Conservation (phyloP, 805 yeast genomes). For the Naumovozyma castellii region DNA sequence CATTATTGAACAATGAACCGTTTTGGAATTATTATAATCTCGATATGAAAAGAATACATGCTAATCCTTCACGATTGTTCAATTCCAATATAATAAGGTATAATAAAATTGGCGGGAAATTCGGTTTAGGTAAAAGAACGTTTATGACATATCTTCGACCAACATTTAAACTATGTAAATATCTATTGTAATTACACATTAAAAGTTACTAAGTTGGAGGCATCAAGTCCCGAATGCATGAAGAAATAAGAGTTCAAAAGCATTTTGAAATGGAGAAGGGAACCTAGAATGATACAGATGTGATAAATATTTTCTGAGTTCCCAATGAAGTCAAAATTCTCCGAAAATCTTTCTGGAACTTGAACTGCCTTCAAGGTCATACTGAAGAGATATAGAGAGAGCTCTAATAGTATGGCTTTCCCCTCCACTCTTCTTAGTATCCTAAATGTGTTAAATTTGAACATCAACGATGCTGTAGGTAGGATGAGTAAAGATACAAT, state of each 20-base stretch:
- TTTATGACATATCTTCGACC: not conserved
- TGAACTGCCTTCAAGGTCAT: constrained; percentile 65
- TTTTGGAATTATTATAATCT: constrained; percentile 27
- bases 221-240: constrained; percentile 20
- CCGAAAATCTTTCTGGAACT: constrained; percentile 54
- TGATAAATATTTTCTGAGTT: constrained; percentile 69
- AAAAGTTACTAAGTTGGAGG: constrained; percentile 14
- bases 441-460: constrained; percentile 38
- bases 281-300: constrained; percentile 58
- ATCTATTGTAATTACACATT: constrained; percentile 2
- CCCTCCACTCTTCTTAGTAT: constrained; percentile 44
- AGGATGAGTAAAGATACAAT: constrained; percentile 62
- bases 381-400: constrained; percentile 57
- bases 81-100: constrained; percentile 3
- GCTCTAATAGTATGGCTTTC: constrained; percentile 53
- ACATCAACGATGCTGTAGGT: constrained; percentile 51
- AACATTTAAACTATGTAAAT: not conserved
- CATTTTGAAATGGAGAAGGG: constrained; percentile 59
- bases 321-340: constrained; percentile 32
- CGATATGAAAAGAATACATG: constrained; percentile 13
- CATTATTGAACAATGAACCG: constrained; percentile 6
- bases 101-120: constrained; percentile 8
- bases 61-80: not conserved
- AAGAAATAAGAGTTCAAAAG: constrained; percentile 43
- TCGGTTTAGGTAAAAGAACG: constrained; percentile 5